Evolutionary conservation across 495 filamentous ascomycete species (phyloP), one percentile per base, ranked within the genome.

Genomic region (Trichoderma erinaceum): DNA sequence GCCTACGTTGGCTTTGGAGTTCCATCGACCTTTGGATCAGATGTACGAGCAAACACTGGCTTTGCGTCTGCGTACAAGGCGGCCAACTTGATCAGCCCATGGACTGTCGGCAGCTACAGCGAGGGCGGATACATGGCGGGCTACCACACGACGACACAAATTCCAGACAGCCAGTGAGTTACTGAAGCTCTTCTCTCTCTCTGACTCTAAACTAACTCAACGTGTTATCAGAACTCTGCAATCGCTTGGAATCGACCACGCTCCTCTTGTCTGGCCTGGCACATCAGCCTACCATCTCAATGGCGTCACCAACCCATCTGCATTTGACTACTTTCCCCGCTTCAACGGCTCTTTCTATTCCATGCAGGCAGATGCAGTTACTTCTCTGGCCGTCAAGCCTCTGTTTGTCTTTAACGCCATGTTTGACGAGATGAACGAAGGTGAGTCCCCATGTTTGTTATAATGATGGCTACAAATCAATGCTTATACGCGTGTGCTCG

Each of bases 391-490:
- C n/a, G 41, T 76, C 66, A 75, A 74, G 70, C 75, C 75, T 0
- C 71, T 46, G 23, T 76, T 76, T 56, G 71, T 75, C 29, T 76
- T 76, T 52, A 72, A 72, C 15, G 73, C 75, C n/a, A 76, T 76
- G 75, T 76, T 76, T 65, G 75, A 76, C 63, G 75, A 76, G 38
- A 68, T 72, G 29, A 74, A 74, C 41, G 75, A 76, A 15, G 56
- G 56, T 58, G 4, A 8, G 50, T 58, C n/a, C n/a, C 3, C 50
- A 18, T 48, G 5, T 16, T 2, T 48, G 15, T n/a, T 13, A 16
- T 48, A 5, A 5, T 15, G 1, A 1, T 7, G 4, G n/a, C 44
- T 18, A 7, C 44, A 5, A n/a, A 48, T 7, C 44, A 48, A 48
- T 48, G 11, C 44, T 48, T 1, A 48, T n/a, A n/a, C 18, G 4